Evolutionary conservation across 768 basidiomycete species (phyloP).

Genomic region (Pholiota conissans): DNA sequence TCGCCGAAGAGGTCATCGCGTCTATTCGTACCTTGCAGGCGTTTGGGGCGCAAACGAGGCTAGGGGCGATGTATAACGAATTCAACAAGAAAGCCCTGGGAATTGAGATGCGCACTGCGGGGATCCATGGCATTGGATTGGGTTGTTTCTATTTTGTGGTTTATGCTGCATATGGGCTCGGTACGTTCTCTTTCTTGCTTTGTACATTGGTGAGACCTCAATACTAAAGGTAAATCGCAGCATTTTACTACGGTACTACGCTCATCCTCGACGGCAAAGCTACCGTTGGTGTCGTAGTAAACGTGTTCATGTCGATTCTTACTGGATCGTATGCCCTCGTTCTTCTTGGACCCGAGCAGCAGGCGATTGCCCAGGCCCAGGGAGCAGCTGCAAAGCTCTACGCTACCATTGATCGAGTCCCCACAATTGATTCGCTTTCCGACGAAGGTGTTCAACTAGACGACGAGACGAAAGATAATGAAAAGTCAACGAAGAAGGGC

Average conservation of each 20-base stretch:
- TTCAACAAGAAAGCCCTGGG: constrained; percentile 53
- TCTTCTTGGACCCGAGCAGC: constrained; percentile 83
- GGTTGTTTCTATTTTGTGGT: constrained; percentile 86
- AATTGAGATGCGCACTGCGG: constrained; percentile 58
- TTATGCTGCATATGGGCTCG: constrained; percentile 70
- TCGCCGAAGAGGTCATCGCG: constrained; percentile 93
- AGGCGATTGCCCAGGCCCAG: constrained; percentile 77
- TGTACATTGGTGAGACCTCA: neutral
- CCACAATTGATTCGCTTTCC: constrained; percentile 81
- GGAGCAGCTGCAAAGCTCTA: constrained; percentile 89
- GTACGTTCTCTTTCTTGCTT: constrained; percentile 31
- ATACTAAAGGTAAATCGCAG: neutral
- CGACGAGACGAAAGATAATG: neutral
- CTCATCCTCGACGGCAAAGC: constrained; percentile 70
- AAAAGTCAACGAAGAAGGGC: constrained; percentile 55
- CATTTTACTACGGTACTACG: constrained; percentile 70
- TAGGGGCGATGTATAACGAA: constrained; percentile 64
- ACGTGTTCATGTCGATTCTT: constrained; percentile 80
- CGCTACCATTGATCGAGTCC: constrained; percentile 84
- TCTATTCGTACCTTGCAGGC: constrained; percentile 89
- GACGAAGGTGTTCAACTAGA: no score
- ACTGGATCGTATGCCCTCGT: constrained; percentile 92
- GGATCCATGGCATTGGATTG: constrained; percentile 60
- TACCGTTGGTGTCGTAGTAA: constrained; percentile 74
- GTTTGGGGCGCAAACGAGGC: constrained; percentile 75